A percentile compares a stretch with the other conserved stretches of the same genome.
These are phyloP conservation scores for Nidula microcarpa DNA, from an alignment of 768 basidiomycete genomes.

Conservation along the genomic window DNA sequence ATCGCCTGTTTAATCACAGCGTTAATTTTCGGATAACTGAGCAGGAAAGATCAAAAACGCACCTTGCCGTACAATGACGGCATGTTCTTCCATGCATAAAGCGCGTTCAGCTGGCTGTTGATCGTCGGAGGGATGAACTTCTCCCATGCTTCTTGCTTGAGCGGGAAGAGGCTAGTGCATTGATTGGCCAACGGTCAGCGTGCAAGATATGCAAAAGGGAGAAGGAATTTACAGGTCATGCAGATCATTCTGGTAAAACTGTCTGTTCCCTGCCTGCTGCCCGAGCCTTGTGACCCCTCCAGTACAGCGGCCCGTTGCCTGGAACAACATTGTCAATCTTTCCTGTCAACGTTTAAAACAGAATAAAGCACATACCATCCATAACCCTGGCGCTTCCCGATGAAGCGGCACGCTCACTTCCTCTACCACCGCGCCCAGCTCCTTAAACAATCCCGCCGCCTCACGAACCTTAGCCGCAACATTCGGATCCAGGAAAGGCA, in stretches of 20 bases:
- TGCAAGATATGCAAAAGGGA: background rate
- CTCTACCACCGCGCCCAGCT: slow-evolving; percentile 34
- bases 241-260: slow-evolving; percentile 15
- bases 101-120: slow-evolving; percentile 13
- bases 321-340: background rate
- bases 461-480: slow-evolving; percentile 27
- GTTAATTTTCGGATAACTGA: background rate
- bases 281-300: slow-evolving; percentile 14
- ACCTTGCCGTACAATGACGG: slow-evolving; percentile 14
- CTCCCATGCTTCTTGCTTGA: slow-evolving; percentile 16
- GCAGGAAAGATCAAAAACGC: background rate
- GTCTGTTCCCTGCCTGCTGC: slow-evolving; percentile 12
- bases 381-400: slow-evolving; percentile 15
- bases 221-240: slow-evolving; percentile 8
- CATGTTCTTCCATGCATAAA: slow-evolving; percentile 14
- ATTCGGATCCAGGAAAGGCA: slow-evolving; percentile 25
- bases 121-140: slow-evolving; percentile 15
- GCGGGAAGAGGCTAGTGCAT: slow-evolving; percentile 9
- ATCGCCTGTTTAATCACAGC: slow-evolving; percentile 7
- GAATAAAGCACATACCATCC: slow-evolving; percentile 11
- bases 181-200: background rate
- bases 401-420: slow-evolving; percentile 38
- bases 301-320: slow-evolving; percentile 13
- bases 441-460: slow-evolving; percentile 27
- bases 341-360: background rate